phyloP scores from a whole-genome alignment of 2,329 filamentous ascomycete species.

The Nakataea oryzae region DNA sequence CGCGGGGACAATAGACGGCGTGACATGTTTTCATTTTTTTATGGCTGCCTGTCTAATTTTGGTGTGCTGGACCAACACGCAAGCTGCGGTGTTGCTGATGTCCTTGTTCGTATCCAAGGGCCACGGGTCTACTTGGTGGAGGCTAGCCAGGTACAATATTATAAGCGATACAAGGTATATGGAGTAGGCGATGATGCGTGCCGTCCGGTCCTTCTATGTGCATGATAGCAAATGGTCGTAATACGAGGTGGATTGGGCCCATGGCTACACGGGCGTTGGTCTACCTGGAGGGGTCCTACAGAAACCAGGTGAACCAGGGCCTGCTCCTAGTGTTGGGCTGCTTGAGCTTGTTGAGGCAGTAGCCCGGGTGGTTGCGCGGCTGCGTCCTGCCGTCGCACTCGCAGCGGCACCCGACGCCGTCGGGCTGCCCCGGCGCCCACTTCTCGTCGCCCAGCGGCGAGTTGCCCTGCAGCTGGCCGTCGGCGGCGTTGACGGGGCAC shows the following conservation, averaged over 20 bases:
- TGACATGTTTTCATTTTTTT: background rate
- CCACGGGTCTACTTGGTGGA: background rate
- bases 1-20: background rate
- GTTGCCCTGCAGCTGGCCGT: constrained; percentile 22
- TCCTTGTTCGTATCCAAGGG: background rate
- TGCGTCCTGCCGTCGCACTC: constrained; percentile 23
- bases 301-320: constrained; percentile 21
- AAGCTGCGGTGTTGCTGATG: background rate
- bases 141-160: too few species aligned
- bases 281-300: constrained; percentile 9
- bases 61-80: too few species aligned
- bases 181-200: background rate
- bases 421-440: constrained; percentile 18
- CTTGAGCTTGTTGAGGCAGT: constrained; percentile 27
- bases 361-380: constrained; percentile 19
- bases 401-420: constrained; percentile 29
- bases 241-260: too few species aligned
- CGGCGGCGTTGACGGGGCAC: constrained; percentile 24
- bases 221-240: background rate
- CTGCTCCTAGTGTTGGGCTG: constrained; percentile 19
- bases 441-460: constrained; percentile 15
- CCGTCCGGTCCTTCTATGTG: background rate
- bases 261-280: too few species aligned
- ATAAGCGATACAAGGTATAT: background rate
- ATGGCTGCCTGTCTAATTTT: too few species aligned